These are phyloP conservation scores for Pittosporum tobira DNA, from an alignment of 129 eudicot genomes.

Conservation along the genomic window DNA sequence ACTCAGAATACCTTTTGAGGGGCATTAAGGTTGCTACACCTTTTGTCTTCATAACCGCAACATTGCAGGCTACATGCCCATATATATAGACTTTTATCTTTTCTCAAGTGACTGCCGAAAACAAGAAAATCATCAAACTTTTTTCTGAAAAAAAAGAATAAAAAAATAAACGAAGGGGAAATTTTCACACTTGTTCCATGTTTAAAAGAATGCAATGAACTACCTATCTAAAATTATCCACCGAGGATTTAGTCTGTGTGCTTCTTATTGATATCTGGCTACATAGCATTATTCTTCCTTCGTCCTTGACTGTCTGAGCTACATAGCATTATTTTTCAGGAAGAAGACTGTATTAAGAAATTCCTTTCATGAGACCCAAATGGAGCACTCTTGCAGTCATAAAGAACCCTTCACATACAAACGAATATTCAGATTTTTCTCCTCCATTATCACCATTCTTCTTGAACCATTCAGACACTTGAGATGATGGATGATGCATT, in stretches of 20 bases:
- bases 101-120: constrained; percentile 27
- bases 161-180: too few species aligned
- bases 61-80: constrained; percentile 37
- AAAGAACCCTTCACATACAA: constrained; percentile 94
- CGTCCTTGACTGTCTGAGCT: constrained; percentile 93
- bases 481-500: constrained; percentile 97
- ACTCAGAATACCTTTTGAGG: constrained; percentile 27
- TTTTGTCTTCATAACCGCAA: constrained; percentile 38
- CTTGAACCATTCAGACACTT: constrained; percentile 62
- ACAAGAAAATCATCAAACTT: constrained; percentile 10
- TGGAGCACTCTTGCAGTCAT: constrained; percentile 97
- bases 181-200: background rate
- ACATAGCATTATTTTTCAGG: constrained; percentile 86
- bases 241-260: constrained; percentile 10
- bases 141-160: too few species aligned
- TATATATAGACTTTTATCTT: constrained; percentile 40
- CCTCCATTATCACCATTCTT: constrained; percentile 27
- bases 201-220: background rate
- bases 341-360: constrained; percentile 92
- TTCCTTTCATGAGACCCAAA: constrained; percentile 85
- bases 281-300: too few species aligned
- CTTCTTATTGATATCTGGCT: too few species aligned
- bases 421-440: constrained; percentile 60
- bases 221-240: constrained; percentile 20
- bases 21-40: constrained; percentile 39